Evolutionary conservation across 192 early-diverging fungal genomes (phyloP), one percentile per base, ranked within the genome.

Genomic region (Backusella mclennaniae): DNA sequence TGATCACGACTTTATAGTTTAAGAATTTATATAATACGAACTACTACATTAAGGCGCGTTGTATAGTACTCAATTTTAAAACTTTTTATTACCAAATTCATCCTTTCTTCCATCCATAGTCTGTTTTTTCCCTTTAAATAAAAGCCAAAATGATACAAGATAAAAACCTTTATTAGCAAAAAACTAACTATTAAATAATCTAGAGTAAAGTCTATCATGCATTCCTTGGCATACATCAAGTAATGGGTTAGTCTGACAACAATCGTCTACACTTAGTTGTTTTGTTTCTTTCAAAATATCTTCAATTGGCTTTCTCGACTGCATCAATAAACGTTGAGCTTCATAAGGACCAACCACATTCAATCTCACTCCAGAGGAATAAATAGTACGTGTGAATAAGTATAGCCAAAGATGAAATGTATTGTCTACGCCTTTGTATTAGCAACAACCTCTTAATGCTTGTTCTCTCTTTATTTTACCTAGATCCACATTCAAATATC

Each of bases 341-440:
- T 92, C 88, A 79, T 96, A 95, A 6, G 97, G 97, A 1, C 97
- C 97, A 53, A 96, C 85, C 8, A 97, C 85, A 77, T 96, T 96
- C 35, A 98, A 85, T 12, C 97, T 88, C 29, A 98, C 92, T 6
- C 95, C 95, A 0, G 95, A 91, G 1, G 95, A 96, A 63, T 96
- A 87, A 9, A 96, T 80, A n/a, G 93, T 88, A 12, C 97, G 91
- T n/a, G 91, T 89, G 86, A 95, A 95, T 39, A 95, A 83, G 81
- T 95, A 97, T 67, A 98, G 73, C 74, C 89, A 93, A 41, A 97
- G 85, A 74, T 92, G 90, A 75, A 90, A 83, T 12, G 92, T 89
- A 49, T 91, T 90, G 7, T 89, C 92, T 93, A 68, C 69, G 29
- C 19, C 15, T 49, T n/a, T 49, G 41, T 4, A 74, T 36, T 35